Percentiles rank a stretch among this genome's conserved stretches.
These are phyloP conservation scores for Mycena polygramma DNA, from an alignment of 768 basidiomycete species.

Conservation along the genomic window DNA sequence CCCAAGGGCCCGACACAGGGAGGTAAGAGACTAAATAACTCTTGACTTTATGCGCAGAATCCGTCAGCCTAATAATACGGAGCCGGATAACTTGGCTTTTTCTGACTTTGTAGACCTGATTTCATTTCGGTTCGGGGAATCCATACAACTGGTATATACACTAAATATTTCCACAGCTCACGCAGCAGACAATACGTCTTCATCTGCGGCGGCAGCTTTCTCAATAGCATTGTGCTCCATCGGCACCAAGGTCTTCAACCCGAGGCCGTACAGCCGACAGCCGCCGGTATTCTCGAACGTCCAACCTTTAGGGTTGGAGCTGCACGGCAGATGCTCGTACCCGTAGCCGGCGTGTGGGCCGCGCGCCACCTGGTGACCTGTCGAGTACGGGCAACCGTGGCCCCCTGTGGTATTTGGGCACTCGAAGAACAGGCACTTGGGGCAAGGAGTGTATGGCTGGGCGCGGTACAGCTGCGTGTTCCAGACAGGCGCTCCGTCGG, in stretches of 20 bases:
- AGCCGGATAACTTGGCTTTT: background rate
- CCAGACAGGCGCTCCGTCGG: background rate
- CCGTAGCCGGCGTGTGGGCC: conserved; percentile 5
- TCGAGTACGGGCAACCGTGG: conserved; percentile 12
- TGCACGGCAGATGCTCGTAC: conserved; percentile 19
- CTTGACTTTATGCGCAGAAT: background rate
- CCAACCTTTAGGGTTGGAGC: conserved; percentile 20
- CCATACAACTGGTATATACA: background rate
- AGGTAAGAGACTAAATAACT: no score
- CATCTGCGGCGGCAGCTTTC: background rate
- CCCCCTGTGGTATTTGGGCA: conserved; percentile 8
- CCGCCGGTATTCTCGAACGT: conserved; percentile 30
- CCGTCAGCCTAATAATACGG: background rate
- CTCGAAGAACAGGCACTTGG: conserved; percentile 8
- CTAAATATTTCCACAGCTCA: background rate
- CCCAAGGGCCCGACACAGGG: no score
- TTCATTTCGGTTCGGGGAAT: background rate
- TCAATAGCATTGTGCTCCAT: background rate
- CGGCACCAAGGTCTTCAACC: conserved; percentile 10
- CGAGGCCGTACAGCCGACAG: conserved; percentile 19
- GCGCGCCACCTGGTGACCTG: background rate
- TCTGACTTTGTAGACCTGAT: background rate
- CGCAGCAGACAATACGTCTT: background rate
- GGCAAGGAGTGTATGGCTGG: background rate
- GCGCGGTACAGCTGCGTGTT: background rate